These are phyloP conservation scores for Mycena kentingensis DNA, from an alignment of 768 basidiomycete species.

Conservation along the genomic window DNA sequence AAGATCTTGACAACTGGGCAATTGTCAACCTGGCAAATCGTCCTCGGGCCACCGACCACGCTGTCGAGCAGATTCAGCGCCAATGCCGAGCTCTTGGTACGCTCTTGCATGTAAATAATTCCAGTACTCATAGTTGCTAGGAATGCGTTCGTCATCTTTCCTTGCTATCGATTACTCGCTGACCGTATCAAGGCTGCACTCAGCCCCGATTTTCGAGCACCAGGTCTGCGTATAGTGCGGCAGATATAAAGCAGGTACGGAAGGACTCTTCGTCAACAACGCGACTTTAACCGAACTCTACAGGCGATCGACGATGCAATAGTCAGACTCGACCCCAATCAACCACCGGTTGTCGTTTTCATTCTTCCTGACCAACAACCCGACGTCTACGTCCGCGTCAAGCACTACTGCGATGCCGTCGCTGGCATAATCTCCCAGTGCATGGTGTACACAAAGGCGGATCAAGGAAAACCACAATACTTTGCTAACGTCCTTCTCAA, in stretches of 20 bases:
- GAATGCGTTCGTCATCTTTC: neutral
- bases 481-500: slow-evolving; percentile 65
- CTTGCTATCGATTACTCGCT: neutral
- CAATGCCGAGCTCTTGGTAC: neutral
- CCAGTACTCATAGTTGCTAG: too few relatives aligned
- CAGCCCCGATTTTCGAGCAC: neutral
- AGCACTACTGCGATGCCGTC: slow-evolving; percentile 42
- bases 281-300: too few relatives aligned
- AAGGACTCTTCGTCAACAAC: too few relatives aligned
- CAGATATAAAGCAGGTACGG: too few relatives aligned
- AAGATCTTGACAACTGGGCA: neutral
- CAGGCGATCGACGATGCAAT: neutral
- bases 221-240: neutral
- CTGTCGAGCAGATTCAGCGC: neutral
- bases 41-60: neutral
- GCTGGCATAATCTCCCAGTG: slow-evolving; percentile 67
- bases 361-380: slow-evolving; percentile 35
- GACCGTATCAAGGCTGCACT: neutral
- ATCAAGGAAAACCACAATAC: slow-evolving; percentile 43
- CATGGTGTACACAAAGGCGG: slow-evolving; percentile 41
- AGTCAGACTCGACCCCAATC: neutral
- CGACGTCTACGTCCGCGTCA: slow-evolving; percentile 31
- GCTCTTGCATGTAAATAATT: too few relatives aligned
- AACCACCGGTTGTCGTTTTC: slow-evolving; percentile 26
- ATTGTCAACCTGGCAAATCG: neutral